Base-by-base conservation (phyloP, 352 stramenopile species). In the Phytophthora sp. region DNA sequence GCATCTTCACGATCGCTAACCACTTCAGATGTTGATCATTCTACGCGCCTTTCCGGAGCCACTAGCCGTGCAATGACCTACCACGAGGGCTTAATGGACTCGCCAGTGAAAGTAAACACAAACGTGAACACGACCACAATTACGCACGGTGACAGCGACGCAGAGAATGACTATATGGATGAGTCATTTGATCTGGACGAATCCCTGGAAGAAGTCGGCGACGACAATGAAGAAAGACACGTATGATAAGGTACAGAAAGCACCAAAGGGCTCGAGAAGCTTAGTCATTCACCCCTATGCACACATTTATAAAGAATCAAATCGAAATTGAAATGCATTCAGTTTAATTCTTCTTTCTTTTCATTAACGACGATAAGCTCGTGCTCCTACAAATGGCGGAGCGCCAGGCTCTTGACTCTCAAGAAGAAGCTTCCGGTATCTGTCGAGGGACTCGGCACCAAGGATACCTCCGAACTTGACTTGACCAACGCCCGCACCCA, bases 121-220 rank as follows among this genome's bases (percentile, higher is more conserved):
- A 67, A 17, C 23, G 2, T 17, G 20, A 39, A 7, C 2, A 30
- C 56, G 44, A 15, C 48, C 27, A 58, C 53, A 49, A 15, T 24
- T 18, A 17, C 15, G 18, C 28, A 65, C 28, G 35, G 72, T 30
- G 62, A 59, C 11, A 74, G 75, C 5, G 68, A 79, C 4, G 79
- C 50, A 18, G 67, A 82, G 18, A 54, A 81, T 5, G 79, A 79
- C 35, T 89, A 91, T 39, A 46, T 89, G 53, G 81, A 88, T 38
- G 83, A 90, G 21, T 92, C 81, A 3, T 92, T 92, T 37, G 83
- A 92, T 31, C 41, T 91, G 18, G 79, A 92, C 24, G 83, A 92
- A 42, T 92, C 83, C 1, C n/a, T 92, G 10, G 76, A 87, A 17
- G 77, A 88, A 15, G 77, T 85, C 10, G 75, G 83, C 3, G 60